Base-by-base conservation (phyloP, 805 yeast species). In the Pichia deserticola region DNA sequence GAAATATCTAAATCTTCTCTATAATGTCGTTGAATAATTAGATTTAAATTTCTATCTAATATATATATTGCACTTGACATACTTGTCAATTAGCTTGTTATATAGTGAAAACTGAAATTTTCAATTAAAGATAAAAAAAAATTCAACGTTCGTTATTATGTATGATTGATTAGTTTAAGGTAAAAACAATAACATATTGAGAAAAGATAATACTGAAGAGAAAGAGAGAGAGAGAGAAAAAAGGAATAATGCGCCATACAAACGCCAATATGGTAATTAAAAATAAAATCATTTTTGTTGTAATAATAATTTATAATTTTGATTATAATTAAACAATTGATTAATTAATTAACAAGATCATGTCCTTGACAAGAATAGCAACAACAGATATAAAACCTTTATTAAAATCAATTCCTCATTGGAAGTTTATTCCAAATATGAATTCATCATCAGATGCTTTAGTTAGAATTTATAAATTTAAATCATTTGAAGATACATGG, bases 401-500 rank as follows among this genome's bases (percentile, higher is more conserved):
- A 1, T 38, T 71, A 11, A 32, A 12, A 8, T 41, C 40, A 7
- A 42, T 48, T 3, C 54, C 47, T 7, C 38, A 35, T 1, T 58
- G 60, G 58, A 38, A 42, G 15, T 37, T 50, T 4, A 32, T 13
- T n/a, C 27, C 30, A 12, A 10, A 8, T 28, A 20, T 7, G 34
- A 20, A 38, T 41, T 7, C 28, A 11, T 11, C 29, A n/a, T 20
- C 36, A 15, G 49, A 51, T 11, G 51, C 57, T 36, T 54, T 78
- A 13, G 56, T 60, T 13, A 68, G 74, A 34, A 61, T 70, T 20
- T 71, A 71, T 55, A 64, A 61, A 30, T 74, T 85, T 53, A 44
- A 43, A 33, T 37, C 51, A 64, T 86, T 76, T 59, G 81, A 79
- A 51, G 74, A 74, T 40, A 82, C 92, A 0, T 83, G 90, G 89